These are phyloP conservation scores for Umbelopsis isabellina DNA, from an alignment of 192 early-diverging fungal species.

Conservation along the genomic window DNA sequence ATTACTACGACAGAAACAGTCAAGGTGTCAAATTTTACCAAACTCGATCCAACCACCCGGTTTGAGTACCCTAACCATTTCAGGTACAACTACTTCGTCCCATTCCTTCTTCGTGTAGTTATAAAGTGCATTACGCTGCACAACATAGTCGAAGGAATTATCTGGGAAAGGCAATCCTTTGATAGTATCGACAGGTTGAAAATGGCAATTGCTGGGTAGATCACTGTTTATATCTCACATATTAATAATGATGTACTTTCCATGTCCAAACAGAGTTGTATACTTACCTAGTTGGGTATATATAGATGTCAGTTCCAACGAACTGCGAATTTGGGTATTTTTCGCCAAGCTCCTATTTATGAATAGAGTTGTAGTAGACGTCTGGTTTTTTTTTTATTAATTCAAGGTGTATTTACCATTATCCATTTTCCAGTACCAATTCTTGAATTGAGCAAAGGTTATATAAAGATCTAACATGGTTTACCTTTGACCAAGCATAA, in stretches of 20 bases:
- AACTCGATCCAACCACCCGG: conserved; percentile 40
- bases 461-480: neutral
- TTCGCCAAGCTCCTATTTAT: conserved; percentile 32
- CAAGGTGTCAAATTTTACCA: neutral
- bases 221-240: neutral
- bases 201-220: conserved; percentile 48
- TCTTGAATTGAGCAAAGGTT: conserved; percentile 11
- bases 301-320: conserved; percentile 36
- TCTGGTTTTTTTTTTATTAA: too few relatives aligned
- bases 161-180: conserved; percentile 38
- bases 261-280: neutral
- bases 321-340: conserved; percentile 41
- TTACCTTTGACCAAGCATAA: neutral
- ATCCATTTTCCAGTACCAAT: conserved; percentile 41
- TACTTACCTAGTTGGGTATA: conserved; percentile 38
- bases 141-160: conserved; percentile 40
- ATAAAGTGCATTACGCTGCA: conserved; percentile 31
- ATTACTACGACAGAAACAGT: neutral
- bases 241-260: neutral
- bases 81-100: conserved; percentile 25
- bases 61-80: conserved; percentile 39
- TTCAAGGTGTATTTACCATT: conserved; percentile 23
- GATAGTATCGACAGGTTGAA: conserved; percentile 42
- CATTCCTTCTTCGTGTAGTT: conserved; percentile 32
- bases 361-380: neutral